Base-by-base conservation (phyloP, 2,329 filamentous ascomycete species). In the Aspergillus awamori region DNA sequence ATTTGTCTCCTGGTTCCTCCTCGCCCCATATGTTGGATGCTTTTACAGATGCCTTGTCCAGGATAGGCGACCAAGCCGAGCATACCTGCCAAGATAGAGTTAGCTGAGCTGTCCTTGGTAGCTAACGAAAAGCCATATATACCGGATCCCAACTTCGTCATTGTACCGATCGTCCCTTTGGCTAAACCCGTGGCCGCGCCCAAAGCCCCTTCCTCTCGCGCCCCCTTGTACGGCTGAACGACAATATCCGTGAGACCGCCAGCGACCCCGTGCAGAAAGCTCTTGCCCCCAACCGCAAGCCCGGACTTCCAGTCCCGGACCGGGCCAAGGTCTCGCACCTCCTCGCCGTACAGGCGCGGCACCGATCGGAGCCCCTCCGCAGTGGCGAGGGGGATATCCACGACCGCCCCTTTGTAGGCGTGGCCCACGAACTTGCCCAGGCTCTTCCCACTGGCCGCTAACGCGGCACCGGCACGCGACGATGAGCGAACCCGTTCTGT, bases 341-440 rank as follows among this genome's bases (percentile, higher is more conserved):
- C 64, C 20, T 77, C 74, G 8, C 76, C 75, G 54, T 76, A 77
- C 6, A 77, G 61, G 17, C 60, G 69, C 0, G 76, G 77, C 1
- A 73, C 63, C 4, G 67, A 66, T 36, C 70, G 67, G 13, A 77
- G 59, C 3, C 75, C 75, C 57, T 78, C 73, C 2, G 74, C 58
- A 2, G 70, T 55, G 1, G 77, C 76, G 7, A 72, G 64, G 0
- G 76, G 76, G 13, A 77, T 53, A 47, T 77, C 73, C 3, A 78
- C 69, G 20, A 38, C 4, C 4, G 54, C 54, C 11, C 43, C 28
- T 5, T 26, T 10, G 36, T n/a, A 38, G 36, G 36, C 8, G 36
- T n/a, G 36, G 8, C 36, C 36, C 10, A 38, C 15, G 3, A 38
- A 38, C 10, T 38, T 38, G 36, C 36, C 10, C 10, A 38, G 36